Evolutionary conservation across 2,329 filamentous ascomycete genomes (phyloP), one percentile per base, ranked within the genome.

Genomic region (Lasiodiplodia citricola): DNA sequence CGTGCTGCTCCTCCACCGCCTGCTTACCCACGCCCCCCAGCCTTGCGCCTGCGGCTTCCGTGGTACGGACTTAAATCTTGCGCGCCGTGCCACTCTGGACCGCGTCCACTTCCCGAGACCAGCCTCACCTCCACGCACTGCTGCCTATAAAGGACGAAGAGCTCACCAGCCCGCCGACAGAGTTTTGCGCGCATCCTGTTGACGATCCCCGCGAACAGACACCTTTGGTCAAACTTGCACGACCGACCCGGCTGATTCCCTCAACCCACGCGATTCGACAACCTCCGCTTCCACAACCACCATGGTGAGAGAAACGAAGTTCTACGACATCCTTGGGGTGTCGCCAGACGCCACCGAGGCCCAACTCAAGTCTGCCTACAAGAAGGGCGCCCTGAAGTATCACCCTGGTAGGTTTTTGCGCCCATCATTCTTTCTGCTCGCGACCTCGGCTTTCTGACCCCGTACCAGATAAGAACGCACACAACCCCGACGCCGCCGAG

Each of bases 311-410:
- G 92, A 94, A 76, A 92, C 89, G 47, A 92, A 92, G 80, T 87
- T 88, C 79, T 96, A 96, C 84, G 92, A 95, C 71, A 83, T 87
- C 71, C 87, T 96, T 62, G 92, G 92, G 80, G 92, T 94, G 89
- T 73, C 91, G 75, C 91, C 93, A 72, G 90, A 87, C 76, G 92
- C 92, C 73, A 91, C 91, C 69, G 95, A 98, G 76, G 85, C 90
- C 74, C 92, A 97, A 82, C 85, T 99, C 73, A 97, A 96, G 86
- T 94, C 94, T 77, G 94, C 90, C 75, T 97, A 96, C 87, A 94
- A 93, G 82, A 89, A 91, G 73, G 89, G 90, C 74, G 93, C 93
- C 41, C 83, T 96, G 70, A 96, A 95, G 83, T 91, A 90, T 80
- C 93, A 96, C 78, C 93, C 93, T 79, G 91, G 91, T 93, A 87